Conservation (phyloP, 1,284 basidiomycete genomes). For the Marasmius oreades region DNA sequence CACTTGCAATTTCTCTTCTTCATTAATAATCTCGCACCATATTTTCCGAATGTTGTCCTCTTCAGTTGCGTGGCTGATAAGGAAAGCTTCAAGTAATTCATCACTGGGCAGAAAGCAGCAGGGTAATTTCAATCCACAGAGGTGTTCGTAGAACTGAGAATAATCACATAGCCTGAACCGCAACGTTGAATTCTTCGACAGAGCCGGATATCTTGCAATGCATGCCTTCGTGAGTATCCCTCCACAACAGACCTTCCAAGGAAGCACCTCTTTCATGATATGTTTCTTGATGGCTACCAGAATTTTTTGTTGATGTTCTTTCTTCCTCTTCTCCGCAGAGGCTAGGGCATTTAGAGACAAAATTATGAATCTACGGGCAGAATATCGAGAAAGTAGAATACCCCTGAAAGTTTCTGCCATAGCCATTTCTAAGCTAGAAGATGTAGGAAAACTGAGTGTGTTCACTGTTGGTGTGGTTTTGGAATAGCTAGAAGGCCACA, state of each 20-base stretch:
- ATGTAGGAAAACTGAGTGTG: background rate
- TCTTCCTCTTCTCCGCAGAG: background rate
- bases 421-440: background rate
- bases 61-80: background rate
- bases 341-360: background rate
- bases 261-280: background rate
- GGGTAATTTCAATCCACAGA: background rate
- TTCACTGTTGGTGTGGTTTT: background rate
- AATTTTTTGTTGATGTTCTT: background rate
- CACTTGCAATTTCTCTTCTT: background rate
- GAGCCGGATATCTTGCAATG: background rate
- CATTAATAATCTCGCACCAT: background rate
- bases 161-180: background rate
- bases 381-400: background rate
- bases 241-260: background rate
- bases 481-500: background rate
- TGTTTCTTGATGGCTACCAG: background rate
- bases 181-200: background rate
- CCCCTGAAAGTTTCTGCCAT: background rate
- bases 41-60: slow-evolving; percentile 2
- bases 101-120: background rate
- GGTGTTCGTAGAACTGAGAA: background rate
- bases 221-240: background rate
- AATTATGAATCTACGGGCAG: background rate
- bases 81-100: background rate